Conservation (phyloP, 148 eudicot genomes). For the Silene latifolia region DNA sequence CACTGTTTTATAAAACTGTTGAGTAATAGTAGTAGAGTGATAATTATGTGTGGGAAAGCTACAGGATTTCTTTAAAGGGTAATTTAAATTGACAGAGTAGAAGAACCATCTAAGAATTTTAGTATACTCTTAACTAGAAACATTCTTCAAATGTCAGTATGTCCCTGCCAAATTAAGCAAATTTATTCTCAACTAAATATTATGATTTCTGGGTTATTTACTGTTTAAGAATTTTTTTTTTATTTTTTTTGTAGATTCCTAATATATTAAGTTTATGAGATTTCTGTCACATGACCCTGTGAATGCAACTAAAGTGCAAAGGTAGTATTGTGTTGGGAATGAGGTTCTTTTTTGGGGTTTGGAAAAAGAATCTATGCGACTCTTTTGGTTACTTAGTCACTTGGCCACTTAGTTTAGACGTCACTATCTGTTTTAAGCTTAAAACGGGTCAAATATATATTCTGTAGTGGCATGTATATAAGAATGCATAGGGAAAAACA, state of each 20-base stretch:
- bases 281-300: not conserved
- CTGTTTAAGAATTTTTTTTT: not conserved
- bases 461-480: no score
- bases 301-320: not conserved
- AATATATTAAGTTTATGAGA: no score
- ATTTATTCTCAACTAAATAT: not conserved
- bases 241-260: no score
- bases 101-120: conserved; percentile 2
- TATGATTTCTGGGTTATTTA: not conserved
- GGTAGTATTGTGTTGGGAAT: not conserved
- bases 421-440: no score
- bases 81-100: not conserved
- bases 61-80: conserved; percentile 1
- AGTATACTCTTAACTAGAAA: conserved; percentile 22
- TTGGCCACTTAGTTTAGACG: no score
- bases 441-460: no score
- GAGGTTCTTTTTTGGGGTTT: not conserved
- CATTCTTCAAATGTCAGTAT: conserved; percentile 25
- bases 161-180: conserved; percentile 18
- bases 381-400: not conserved
- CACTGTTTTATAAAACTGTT: conserved; percentile 7
- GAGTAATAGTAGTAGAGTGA: conserved; percentile 17
- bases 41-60: conserved; percentile 11
- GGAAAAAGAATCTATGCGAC: not conserved
- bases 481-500: no score